Base-by-base conservation (phyloP, 1,284 basidiomycete genomes). In the Boletellus dicymbophilus region DNA sequence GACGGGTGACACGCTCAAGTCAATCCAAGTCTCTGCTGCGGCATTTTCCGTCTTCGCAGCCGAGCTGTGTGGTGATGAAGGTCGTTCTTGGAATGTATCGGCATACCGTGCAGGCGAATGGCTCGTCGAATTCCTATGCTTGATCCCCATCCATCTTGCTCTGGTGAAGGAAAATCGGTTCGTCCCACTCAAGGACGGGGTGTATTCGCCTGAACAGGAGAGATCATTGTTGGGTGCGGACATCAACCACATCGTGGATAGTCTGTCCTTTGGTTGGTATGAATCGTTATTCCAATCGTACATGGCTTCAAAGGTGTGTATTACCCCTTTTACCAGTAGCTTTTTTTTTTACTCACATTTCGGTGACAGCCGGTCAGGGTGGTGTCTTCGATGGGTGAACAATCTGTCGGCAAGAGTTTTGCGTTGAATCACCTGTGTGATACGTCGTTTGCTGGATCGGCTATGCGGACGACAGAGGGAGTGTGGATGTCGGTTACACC, bases 401-500 rank as follows among this genome's bases (percentile, higher is more conserved):
- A 84, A 62, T 82, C 80, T 0, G 81, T 84, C 0, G 82, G 81
- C 2, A 84, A 84, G 55, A 80, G 77, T 48, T 84, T 78, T 48
- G 64, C 78, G 2, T 63, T 84, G 4, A 84, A 85, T 50, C 82
- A 85, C 56, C 67, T 85, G 21, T 75, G 73, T 0, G 82, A 84
- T 54, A 81, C 82, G 0, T 83, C 82, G 0, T 85, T 85, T 51
- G 81, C 82, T 42, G 83, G 82, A 8, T 81, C 78, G 13, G 83
- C 82, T 0, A 84, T 84, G 80, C 68, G 82, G 21, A 84, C 81
- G 0, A 84, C 54, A 53, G 82, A 84, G 66, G 82, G 82, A 10
- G 79, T 83, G n/a, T 84, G 82, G 82, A 78, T 85, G 74, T 82
- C 83, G 0, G 79, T 79, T 7, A 82, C 82, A 1, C 82, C 83